Conservation (phyloP, 768 basidiomycete species). For the Naganishia onofrii region DNA sequence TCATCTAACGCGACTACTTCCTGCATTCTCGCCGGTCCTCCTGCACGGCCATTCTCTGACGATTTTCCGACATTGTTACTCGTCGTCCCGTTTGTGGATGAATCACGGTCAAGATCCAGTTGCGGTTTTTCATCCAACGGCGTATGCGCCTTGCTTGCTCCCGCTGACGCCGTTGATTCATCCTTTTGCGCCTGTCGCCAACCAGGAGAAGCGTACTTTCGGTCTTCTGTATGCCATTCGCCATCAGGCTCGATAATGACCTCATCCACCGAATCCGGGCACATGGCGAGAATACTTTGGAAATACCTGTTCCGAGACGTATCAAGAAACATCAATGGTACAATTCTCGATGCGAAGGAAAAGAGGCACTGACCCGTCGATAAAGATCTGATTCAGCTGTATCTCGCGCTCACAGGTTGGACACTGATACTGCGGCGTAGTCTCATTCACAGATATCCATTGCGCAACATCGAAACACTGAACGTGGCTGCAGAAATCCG, state of each 20-base stretch:
- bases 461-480: constrained; percentile 94
- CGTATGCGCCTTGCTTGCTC: constrained; percentile 7
- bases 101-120: neutral
- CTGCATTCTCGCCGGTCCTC: neutral
- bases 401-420: constrained; percentile 84
- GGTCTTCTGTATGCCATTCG: constrained; percentile 90
- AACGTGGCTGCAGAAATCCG: constrained; percentile 78
- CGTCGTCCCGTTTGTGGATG: neutral
- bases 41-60: neutral
- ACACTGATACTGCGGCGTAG: constrained; percentile 93
- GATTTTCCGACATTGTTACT: neutral
- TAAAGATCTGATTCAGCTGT: constrained; percentile 74
- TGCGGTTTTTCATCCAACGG: constrained; percentile 14
- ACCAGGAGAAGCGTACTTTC: constrained; percentile 69
- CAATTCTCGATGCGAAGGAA: neutral
- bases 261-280: constrained; percentile 78
- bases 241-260: constrained; percentile 91
- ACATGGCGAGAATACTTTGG: constrained; percentile 73
- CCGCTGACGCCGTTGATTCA: neutral
- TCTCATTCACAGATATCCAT: constrained; percentile 93
- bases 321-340: constrained; percentile 2
- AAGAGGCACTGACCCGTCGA: constrained; percentile 73
- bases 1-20: constrained; percentile 11
- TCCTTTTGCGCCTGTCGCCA: constrained; percentile 59
- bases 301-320: constrained; percentile 64